These are phyloP conservation scores for Colletotrichum graminicola DNA, from an alignment of 2,329 filamentous ascomycete species.

Conservation along the genomic window DNA sequence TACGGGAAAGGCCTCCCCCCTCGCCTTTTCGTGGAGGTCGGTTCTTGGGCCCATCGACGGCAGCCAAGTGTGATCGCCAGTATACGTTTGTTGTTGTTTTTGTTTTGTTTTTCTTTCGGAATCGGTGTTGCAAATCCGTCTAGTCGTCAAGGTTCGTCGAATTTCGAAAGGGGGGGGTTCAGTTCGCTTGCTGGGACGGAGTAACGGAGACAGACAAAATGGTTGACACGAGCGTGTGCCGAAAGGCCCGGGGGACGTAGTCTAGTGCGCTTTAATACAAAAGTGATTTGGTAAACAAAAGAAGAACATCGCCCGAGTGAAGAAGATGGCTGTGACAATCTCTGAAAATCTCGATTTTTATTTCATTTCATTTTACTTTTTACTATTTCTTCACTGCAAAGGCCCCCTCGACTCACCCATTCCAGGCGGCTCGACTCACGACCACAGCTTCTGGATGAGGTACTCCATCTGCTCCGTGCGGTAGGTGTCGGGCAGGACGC, in stretches of 20 bases:
- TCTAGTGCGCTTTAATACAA: neutral
- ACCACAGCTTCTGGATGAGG: conserved; percentile 46
- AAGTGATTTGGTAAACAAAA: too few species aligned
- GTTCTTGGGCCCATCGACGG: neutral
- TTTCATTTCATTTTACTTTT: neutral
- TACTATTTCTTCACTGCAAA: neutral
- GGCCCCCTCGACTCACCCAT: neutral
- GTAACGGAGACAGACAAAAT: neutral
- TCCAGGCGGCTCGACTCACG: neutral
- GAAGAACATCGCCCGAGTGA: neutral
- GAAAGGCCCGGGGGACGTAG: neutral
- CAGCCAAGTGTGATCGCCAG: neutral
- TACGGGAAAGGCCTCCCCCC: too few species aligned
- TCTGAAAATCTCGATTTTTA: neutral
- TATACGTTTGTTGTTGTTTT: neutral
- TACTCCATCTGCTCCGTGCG: conserved; percentile 57
- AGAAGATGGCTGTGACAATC: too few species aligned
- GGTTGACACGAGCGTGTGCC: neutral
- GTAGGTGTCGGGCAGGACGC: conserved; percentile 60
- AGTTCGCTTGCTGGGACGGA: neutral
- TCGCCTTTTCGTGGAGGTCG: neutral
- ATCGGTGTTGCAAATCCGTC: neutral
- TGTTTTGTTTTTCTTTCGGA: neutral
- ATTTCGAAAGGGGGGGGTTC: neutral
- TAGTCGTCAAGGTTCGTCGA: neutral